These are phyloP conservation scores for Hansfordia pulvinata DNA, from an alignment of 2,329 filamentous ascomycete genomes.

Conservation along the genomic window DNA sequence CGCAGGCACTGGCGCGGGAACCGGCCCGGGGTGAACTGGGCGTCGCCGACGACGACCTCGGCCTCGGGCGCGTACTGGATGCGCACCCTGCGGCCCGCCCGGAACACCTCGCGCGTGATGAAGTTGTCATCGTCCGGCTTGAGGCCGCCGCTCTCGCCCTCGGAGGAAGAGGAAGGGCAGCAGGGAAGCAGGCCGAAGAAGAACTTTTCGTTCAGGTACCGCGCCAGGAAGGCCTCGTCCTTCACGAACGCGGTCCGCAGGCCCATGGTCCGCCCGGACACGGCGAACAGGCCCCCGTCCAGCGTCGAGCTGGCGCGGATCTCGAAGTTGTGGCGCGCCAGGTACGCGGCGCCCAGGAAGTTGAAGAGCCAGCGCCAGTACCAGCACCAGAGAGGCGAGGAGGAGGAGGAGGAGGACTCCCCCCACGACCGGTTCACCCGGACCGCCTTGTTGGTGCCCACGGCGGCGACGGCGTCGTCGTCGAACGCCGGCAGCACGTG, in stretches of 20 bases:
- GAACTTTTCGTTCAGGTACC: conserved; percentile 36
- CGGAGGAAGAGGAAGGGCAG: conserved; percentile 11
- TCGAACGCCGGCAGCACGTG: conserved; percentile 28
- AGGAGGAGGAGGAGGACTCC: conserved; percentile 11
- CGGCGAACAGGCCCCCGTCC: conserved; percentile 44
- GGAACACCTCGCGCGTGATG: conserved; percentile 37
- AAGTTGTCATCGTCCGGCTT: conserved; percentile 50
- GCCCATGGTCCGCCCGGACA: conserved; percentile 40
- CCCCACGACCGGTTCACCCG: conserved; percentile 9
- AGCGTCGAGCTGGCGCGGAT: conserved; percentile 38
- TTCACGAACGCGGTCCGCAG: conserved; percentile 36
- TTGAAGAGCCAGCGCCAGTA: no score
- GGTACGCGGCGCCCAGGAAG: conserved; percentile 42
- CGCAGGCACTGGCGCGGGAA: conserved; percentile 38
- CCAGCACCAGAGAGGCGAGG: no score
- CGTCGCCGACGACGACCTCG: conserved; percentile 36
- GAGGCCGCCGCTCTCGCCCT: conserved; percentile 22
- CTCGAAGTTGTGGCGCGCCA: conserved; percentile 50
- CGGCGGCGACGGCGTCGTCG: conserved; percentile 32
- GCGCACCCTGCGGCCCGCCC: conserved; percentile 34
- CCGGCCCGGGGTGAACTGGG: no score
- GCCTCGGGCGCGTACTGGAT: conserved; percentile 37
- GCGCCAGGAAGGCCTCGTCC: conserved; percentile 22
- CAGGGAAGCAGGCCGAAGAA: no score
- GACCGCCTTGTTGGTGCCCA: conserved; percentile 42